Base-by-base conservation (phyloP, 176 grass and related monocot species). In the Aegilops umbellulata region DNA sequence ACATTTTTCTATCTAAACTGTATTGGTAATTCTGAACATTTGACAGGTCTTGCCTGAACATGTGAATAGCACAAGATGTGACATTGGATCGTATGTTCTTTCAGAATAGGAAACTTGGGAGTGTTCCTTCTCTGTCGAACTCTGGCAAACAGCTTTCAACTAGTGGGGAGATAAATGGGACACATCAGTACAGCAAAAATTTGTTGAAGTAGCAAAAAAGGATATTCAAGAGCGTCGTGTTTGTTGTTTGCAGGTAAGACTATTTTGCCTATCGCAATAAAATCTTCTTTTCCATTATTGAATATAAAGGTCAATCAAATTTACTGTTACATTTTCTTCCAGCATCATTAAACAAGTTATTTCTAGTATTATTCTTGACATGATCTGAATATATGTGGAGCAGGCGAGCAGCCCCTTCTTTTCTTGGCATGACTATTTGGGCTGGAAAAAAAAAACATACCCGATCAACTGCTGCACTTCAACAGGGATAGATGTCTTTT, bases 201-300 rank as follows among this genome's bases (percentile, higher is more conserved):
- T 77, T 69, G 83, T 92, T 77, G 92, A 94, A 79, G 86, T 74
- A 30, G 93, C 94, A 87, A 98, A 98, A 79, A 81, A 89, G 44
- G 84, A 86, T 86, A 90, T 98, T 10, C 81, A 94, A 83, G 86
- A 88, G 41, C 94, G 94, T 31, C 97, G 94, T 30, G 47, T 60
- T 84, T 84, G 35, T 14, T 92, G 92, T 79, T 95, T 98, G 88
- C 97, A 95, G 91, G 96, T 98, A 89, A 82, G 69, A 34, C 47
- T 86, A 66, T 24, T 87, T 86, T 80, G 19, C 78, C 61, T 81
- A 57, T 42, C 24, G 6, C 17, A 41, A 24, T 64, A 63, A 8
- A 16, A 60, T 23, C 17, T 36, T 36, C 4, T 29, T 84, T 84
- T 46, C 32, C 70, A 34, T 65, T 64, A 60, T 34, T 34, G 32